Base-by-base conservation (phyloP, 352 stramenopile genomes). In the Globisporangium nagaii region DNA sequence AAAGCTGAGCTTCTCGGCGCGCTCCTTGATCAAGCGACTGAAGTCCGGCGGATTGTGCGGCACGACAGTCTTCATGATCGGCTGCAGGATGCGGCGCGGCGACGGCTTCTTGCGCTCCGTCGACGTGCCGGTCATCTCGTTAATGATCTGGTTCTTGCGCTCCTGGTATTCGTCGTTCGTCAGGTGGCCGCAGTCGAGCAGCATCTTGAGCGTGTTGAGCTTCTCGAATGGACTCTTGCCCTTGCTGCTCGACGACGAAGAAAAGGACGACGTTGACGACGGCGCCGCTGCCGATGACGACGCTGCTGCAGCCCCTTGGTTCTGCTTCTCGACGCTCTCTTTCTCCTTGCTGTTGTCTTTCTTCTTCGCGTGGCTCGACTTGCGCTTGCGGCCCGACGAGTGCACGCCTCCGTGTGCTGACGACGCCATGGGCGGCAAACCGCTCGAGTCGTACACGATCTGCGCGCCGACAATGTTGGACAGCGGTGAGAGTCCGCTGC, bases 71-170 rank as follows among this genome's bases (percentile, higher is more conserved):
- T 93, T 89, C 48, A 93, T 74, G 30, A 93, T 70, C 4, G 79
- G 83, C 48, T 93, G 83, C 19, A 90, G 60, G 31, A 58, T 34
- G 3, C 58, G 60, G 4, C 58, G 63, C 2, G 70, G 70, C 24
- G 71, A 83, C 32, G 63, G 60, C 55, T 84, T 69, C 70, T 81
- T 75, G 20, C 75, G 68, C 40, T 88, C 75, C 0, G 79, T 86
- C 4, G 72, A 88, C 15, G 83, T 93, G 2, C 83, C 83, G 1
- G 83, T 93, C 76, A 93, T 88, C 30, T 90, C 83, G 59, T 93
- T 93, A 40, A 93, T 93, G 60, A 93, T 91, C 60, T 93, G 83
- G 1, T 68, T 93, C 58, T 90, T 93, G 51, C 83, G 77, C 39
- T 90, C 82, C 28, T 88, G 75, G 46, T 93, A 90, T 59, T 93